Conservation (phyloP, 805 yeast genomes). For the Wickerhamomyces silvicola region DNA sequence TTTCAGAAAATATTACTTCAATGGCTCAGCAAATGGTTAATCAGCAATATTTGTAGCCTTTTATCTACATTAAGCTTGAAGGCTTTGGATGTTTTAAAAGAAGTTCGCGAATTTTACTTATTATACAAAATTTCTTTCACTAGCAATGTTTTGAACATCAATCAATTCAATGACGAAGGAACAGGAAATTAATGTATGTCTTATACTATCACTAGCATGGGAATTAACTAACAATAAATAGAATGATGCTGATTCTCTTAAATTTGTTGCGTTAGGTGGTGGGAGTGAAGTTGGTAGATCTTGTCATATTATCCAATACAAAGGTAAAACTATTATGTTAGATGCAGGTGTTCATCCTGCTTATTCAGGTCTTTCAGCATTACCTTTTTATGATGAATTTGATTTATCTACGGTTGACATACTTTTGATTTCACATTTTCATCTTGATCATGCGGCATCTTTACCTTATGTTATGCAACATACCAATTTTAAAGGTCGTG, state of each 20-base stretch:
- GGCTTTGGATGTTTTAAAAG: too few relatives aligned
- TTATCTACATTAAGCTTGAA: too few relatives aligned
- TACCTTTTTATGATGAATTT: constrained; percentile 94
- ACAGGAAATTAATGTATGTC: too few relatives aligned
- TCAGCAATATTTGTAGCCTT: too few relatives aligned
- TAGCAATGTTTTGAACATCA: too few relatives aligned
- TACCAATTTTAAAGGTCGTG: constrained; percentile 90
- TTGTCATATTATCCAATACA: constrained; percentile 86
- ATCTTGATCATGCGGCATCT: constrained; percentile 96
- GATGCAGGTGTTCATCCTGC: constrained; percentile 99
- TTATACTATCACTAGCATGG: too few relatives aligned
- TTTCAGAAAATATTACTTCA: too few relatives aligned
- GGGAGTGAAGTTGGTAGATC: constrained; percentile 97
- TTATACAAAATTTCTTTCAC: too few relatives aligned
- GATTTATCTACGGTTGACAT: constrained; percentile 86
- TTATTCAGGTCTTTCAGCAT: constrained; percentile 75
- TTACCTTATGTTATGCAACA: constrained; percentile 97
- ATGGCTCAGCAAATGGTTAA: too few relatives aligned
- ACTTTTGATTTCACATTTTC: constrained; percentile 87
- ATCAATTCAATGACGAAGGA: too few relatives aligned
- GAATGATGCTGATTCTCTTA: constrained; percentile 32
- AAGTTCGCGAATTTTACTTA: too few relatives aligned
- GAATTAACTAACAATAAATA: background rate
- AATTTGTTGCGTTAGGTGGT: constrained; percentile 92
- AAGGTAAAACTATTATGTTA: constrained; percentile 91